These are phyloP conservation scores for Phytophthora europaea DNA, from an alignment of 352 stramenopile genomes.

Conservation along the genomic window DNA sequence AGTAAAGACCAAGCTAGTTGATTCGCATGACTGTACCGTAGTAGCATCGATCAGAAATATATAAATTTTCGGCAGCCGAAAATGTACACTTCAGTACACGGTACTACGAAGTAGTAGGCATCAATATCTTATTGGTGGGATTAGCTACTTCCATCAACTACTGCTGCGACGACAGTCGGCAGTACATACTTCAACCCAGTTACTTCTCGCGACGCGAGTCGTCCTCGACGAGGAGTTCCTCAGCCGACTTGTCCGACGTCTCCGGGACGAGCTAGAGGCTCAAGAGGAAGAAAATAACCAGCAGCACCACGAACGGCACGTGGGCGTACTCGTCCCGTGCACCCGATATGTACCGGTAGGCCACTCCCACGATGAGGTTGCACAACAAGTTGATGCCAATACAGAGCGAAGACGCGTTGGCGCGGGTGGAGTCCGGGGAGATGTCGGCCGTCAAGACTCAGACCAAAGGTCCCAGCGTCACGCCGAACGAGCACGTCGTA, in stretches of 20 bases:
- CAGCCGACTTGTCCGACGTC: conserved; percentile 41
- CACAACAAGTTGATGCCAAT: conserved; percentile 39
- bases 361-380: conserved; percentile 57
- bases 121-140: neutral
- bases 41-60: too few relatives aligned
- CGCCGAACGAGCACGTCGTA: conserved; percentile 14
- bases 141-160: neutral
- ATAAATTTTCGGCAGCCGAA: too few relatives aligned
- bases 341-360: conserved; percentile 57
- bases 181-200: neutral
- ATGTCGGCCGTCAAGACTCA: conserved; percentile 18
- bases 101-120: neutral
- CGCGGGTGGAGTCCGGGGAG: conserved; percentile 15
- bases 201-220: conserved; percentile 21
- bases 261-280: conserved; percentile 35
- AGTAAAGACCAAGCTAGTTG: too few relatives aligned
- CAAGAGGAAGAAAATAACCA: conserved; percentile 32
- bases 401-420: conserved; percentile 11
- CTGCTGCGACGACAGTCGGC: neutral
- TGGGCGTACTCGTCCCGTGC: conserved; percentile 44
- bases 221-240: conserved; percentile 46
- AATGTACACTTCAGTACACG: too few relatives aligned
- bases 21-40: too few relatives aligned
- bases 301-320: conserved; percentile 48
- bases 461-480: neutral